Percentiles rank a stretch among this genome's conserved stretches.
Conservation (phyloP, 2,329 filamentous ascomycete genomes). For the Nemania sp. region DNA sequence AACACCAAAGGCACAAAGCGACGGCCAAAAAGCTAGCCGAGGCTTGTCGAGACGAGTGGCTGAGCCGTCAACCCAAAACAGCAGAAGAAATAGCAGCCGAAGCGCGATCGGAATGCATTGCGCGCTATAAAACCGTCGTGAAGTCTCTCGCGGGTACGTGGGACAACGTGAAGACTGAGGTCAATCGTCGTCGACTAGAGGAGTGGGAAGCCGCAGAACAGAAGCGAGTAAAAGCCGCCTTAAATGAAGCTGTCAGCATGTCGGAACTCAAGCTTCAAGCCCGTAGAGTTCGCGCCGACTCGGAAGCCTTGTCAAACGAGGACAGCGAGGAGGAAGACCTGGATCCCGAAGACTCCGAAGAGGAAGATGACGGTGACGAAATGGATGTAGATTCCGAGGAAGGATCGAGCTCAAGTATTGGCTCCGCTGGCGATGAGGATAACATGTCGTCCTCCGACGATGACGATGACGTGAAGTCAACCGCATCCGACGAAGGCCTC, state of each 20-base stretch:
- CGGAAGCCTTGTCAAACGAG: constrained; percentile 51
- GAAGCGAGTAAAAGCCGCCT: constrained; percentile 65
- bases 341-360: constrained; percentile 49
- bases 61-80: constrained; percentile 72
- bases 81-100: constrained; percentile 82
- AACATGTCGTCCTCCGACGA: constrained; percentile 68
- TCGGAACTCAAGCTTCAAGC: constrained; percentile 71
- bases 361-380: constrained; percentile 48
- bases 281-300: constrained; percentile 57
- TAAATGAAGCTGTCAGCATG: constrained; percentile 73
- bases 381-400: background rate
- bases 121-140: constrained; percentile 72
- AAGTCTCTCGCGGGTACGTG: constrained; percentile 60
- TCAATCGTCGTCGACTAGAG: constrained; percentile 61
- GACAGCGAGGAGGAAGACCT: constrained; percentile 42
- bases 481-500: constrained; percentile 63
- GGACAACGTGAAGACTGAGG: constrained; percentile 65
- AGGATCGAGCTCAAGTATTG: constrained; percentile 44
- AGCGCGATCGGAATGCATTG: constrained; percentile 66
- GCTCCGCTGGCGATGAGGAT: constrained; percentile 50
- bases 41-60: constrained; percentile 76
- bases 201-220: constrained; percentile 70
- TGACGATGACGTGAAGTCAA: constrained; percentile 57
- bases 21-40: constrained; percentile 79
- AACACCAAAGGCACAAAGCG: constrained; percentile 76